A percentile compares a stretch with the other conserved stretches of the same genome.
phyloP scores from a whole-genome alignment of 2,329 filamentous ascomycete genomes.

The Claviceps pazoutovae region DNA sequence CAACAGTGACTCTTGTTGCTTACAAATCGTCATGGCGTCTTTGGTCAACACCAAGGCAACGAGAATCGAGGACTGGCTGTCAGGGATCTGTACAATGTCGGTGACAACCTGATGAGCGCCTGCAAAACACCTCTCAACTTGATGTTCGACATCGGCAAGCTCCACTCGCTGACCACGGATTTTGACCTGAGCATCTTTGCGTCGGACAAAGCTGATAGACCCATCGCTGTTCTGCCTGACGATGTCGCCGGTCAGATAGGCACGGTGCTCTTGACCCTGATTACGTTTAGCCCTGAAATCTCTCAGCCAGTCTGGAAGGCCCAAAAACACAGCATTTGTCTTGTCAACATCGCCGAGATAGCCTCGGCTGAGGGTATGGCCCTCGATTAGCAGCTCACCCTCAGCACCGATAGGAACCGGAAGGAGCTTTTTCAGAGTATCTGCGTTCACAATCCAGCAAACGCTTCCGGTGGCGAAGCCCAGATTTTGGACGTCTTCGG shows the following conservation, averaged over 20 bases:
- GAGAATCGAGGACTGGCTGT: neutral
- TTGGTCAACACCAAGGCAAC: neutral
- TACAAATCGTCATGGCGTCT: no score
- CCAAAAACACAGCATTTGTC: slow-evolving; percentile 15
- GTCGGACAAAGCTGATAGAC: neutral
- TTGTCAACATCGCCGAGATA: slow-evolving; percentile 27
- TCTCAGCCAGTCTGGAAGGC: slow-evolving; percentile 2
- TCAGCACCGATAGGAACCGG: slow-evolving; percentile 11
- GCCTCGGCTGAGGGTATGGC: slow-evolving; percentile 32
- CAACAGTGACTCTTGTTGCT: no score
- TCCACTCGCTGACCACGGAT: neutral
- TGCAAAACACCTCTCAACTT: neutral
- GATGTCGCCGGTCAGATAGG: neutral
- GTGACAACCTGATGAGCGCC: neutral
- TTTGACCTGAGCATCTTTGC: neutral
- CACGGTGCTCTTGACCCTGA: no score
- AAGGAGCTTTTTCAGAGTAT: slow-evolving; percentile 8
- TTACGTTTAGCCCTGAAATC: neutral
- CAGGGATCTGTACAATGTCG: neutral
- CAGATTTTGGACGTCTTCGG: slow-evolving; percentile 15
- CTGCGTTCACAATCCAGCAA: slow-evolving; percentile 13
- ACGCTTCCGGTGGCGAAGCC: slow-evolving; percentile 6
- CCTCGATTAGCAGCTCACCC: slow-evolving; percentile 24
- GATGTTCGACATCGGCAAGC: neutral
- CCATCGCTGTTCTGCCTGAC: neutral